Percentiles rank a stretch among this genome's conserved stretches.
phyloP scores from a whole-genome alignment of 2,329 filamentous ascomycete genomes.

The Colletotrichum sp. region DNA sequence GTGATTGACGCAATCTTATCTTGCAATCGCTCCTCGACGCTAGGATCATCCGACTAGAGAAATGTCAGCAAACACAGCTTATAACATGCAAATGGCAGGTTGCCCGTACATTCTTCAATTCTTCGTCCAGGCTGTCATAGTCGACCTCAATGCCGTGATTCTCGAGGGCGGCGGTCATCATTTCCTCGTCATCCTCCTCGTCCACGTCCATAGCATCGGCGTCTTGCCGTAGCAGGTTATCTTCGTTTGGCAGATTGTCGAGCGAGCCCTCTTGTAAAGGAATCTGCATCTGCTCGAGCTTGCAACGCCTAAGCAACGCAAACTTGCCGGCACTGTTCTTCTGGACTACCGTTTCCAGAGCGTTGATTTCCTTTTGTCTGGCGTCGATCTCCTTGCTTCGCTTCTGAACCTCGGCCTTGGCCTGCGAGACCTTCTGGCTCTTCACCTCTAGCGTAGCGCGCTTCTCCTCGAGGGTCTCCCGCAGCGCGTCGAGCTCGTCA shows the following conservation, averaged over 20 bases:
- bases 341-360: constrained; percentile 84
- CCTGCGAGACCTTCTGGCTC: constrained; percentile 77
- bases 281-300: constrained; percentile 89
- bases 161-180: constrained; percentile 71
- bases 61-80: constrained; percentile 30
- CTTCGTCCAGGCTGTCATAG: constrained; percentile 81
- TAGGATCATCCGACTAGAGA: constrained; percentile 67
- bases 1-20: constrained; percentile 79
- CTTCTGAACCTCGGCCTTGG: constrained; percentile 81
- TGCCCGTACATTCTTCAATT: constrained; percentile 74
- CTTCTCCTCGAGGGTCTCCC: constrained; percentile 72
- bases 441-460: constrained; percentile 72
- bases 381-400: constrained; percentile 83
- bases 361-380: constrained; percentile 73
- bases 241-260: constrained; percentile 86
- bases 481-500: constrained; percentile 78
- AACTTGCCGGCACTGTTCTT: constrained; percentile 86
- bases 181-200: constrained; percentile 64
- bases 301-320: constrained; percentile 83
- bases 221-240: constrained; percentile 76
- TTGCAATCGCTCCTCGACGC: constrained; percentile 75
- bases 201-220: constrained; percentile 94
- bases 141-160: constrained; percentile 93
- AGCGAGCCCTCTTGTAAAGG: constrained; percentile 80
- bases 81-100: not conserved